Evolutionary conservation across 371 early-diverging fungal species (phyloP).

Genomic region (Mortierella sp.): DNA sequence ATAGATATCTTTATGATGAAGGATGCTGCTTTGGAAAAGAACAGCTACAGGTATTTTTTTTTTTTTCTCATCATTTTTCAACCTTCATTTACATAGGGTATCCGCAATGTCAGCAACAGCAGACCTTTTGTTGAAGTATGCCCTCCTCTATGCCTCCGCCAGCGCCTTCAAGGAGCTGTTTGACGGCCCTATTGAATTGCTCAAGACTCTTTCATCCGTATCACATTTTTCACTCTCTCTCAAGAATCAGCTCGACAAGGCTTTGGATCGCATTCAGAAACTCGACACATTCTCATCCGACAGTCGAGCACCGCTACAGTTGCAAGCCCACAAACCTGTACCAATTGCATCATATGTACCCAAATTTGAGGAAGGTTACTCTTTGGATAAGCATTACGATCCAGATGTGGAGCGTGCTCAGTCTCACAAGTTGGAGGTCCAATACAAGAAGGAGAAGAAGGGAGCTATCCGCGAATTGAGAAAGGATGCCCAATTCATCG

Average conservation of each 20-base stretch:
- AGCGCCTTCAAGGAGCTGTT: slow-evolving; percentile 74
- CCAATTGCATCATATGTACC: slow-evolving; percentile 92
- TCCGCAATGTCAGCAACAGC: slow-evolving; percentile 60
- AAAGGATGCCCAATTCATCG: slow-evolving; percentile 92
- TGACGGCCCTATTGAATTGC: slow-evolving; percentile 59
- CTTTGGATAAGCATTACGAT: slow-evolving; percentile 86
- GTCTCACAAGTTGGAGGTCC: slow-evolving; percentile 78
- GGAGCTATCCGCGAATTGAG: slow-evolving; percentile 95
- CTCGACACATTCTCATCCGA: slow-evolving; percentile 70
- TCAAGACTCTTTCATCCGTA: slow-evolving; percentile 42
- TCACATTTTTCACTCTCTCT: slow-evolving; percentile 28
- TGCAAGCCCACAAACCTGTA: slow-evolving; percentile 89
- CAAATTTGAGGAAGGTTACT: slow-evolving; percentile 89
- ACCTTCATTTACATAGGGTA: slow-evolving; percentile 24
- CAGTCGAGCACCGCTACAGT: slow-evolving; percentile 76
- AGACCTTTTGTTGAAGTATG: slow-evolving; percentile 62
- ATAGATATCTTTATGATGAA: slow-evolving; percentile 49
- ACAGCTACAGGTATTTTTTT: slow-evolving; percentile 30
- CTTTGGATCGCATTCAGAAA: slow-evolving; percentile 61
- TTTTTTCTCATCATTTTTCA: background rate
- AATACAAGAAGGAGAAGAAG: slow-evolving; percentile 91
- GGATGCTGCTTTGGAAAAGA: slow-evolving; percentile 41
- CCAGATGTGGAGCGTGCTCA: slow-evolving; percentile 83
- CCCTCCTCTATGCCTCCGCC: slow-evolving; percentile 69
- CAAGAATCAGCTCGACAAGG: slow-evolving; percentile 34